These are phyloP conservation scores for Pythium vanterpoolii DNA, from an alignment of 352 stramenopile genomes.

Conservation along the genomic window DNA sequence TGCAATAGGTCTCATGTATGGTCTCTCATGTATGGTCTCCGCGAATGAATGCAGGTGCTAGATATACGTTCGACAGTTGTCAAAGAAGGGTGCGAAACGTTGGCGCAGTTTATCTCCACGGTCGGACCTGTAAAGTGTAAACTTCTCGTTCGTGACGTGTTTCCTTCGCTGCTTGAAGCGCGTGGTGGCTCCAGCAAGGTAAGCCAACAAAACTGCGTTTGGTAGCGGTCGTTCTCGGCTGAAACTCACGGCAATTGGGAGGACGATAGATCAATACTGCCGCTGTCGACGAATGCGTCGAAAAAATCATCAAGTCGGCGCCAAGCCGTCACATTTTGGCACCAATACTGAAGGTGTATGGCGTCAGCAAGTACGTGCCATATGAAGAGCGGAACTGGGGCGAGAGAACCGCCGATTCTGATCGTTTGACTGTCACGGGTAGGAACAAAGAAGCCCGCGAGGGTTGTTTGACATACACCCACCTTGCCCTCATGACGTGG, in stretches of 20 bases:
- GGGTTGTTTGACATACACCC: conserved; percentile 54
- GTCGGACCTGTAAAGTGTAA: conserved; percentile 43
- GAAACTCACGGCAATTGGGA: neutral
- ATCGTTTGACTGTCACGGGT: neutral
- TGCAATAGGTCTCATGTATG: neutral
- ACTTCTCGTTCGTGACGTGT: conserved; percentile 54
- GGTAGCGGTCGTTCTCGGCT: neutral
- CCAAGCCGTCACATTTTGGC: conserved; percentile 49
- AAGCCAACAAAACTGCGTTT: neutral
- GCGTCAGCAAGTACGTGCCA: conserved; percentile 45
- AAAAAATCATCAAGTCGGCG: conserved; percentile 37
- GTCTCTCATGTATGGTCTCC: too few species aligned
- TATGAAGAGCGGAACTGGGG: neutral
- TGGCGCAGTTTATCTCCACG: conserved; percentile 34
- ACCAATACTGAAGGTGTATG: conserved; percentile 39
- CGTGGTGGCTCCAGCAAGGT: conserved; percentile 58
- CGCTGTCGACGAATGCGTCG: conserved; percentile 51
- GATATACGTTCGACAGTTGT: conserved; percentile 62
- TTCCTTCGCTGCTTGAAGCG: conserved; percentile 55
- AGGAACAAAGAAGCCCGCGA: conserved; percentile 64
- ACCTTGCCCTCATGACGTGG: conserved; percentile 43
- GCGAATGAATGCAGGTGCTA: conserved; percentile 22
- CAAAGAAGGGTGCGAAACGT: conserved; percentile 54
- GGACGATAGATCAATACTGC: conserved; percentile 40
- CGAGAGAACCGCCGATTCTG: neutral